A percentile compares a stretch with the other conserved stretches of the same genome.
Evolutionary conservation across 2,329 filamentous ascomycete genomes (phyloP).

Genomic region (Lasiodiplodia sp.): DNA sequence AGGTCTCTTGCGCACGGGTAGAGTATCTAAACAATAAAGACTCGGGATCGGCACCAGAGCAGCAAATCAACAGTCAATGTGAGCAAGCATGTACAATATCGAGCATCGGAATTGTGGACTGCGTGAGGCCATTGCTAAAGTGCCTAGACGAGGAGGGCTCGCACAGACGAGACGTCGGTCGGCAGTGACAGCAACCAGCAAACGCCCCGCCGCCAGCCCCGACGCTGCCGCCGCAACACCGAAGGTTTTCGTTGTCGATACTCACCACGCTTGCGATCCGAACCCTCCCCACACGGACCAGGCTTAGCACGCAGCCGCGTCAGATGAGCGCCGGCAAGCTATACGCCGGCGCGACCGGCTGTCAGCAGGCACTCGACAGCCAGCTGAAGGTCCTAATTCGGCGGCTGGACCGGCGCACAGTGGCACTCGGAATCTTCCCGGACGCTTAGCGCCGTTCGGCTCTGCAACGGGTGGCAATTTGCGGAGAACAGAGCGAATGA

Average conservation of each 20-base stretch:
- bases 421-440: neutral
- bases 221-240: slow-evolving; percentile 1
- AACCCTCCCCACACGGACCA: neutral
- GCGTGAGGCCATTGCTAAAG: neutral
- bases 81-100: neutral
- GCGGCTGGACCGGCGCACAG: neutral
- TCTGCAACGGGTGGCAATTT: slow-evolving; percentile 15
- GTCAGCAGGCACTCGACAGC: neutral
- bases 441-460: neutral
- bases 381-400: slow-evolving; percentile 2
- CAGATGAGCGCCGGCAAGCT: neutral
- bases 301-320: neutral
- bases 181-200: no score
- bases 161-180: neutral
- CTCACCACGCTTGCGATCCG: neutral
- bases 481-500: slow-evolving; percentile 12
- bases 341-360: neutral
- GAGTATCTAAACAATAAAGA: neutral
- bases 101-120: neutral
- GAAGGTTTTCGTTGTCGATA: neutral
- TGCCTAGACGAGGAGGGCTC: neutral
- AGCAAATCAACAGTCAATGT: neutral
- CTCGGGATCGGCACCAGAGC: neutral
- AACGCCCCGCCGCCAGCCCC: slow-evolving; percentile 3
- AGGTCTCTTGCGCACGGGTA: neutral